These are phyloP conservation scores for Hevea brasiliensis DNA, from an alignment of 345 rosid species.

Conservation along the genomic window DNA sequence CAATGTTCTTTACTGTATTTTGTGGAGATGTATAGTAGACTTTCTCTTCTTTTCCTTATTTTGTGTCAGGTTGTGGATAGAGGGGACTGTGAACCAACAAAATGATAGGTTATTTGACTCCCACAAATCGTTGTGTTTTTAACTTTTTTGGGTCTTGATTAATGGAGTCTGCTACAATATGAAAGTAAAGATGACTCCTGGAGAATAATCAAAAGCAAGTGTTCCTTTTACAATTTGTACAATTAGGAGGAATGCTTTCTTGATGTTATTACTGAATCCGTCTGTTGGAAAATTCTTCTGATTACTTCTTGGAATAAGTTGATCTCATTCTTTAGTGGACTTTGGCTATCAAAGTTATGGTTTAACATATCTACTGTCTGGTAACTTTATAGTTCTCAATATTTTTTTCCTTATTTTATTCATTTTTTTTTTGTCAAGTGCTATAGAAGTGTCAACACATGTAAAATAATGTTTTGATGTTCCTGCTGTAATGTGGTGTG, in stretches of 20 bases:
- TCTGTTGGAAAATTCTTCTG: not conserved
- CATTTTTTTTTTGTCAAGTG: not conserved
- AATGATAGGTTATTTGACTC: not conserved
- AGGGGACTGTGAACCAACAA: not conserved
- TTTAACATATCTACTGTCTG: too few relatives aligned
- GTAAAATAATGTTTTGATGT: not conserved
- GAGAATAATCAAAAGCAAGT: too few relatives aligned
- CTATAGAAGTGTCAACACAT: not conserved
- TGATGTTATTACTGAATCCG: not conserved
- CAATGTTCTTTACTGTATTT: too few relatives aligned
- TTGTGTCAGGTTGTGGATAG: not conserved
- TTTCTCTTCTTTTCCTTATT: not conserved
- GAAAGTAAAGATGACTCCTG: too few relatives aligned
- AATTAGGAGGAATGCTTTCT: not conserved
- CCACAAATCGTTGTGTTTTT: not conserved
- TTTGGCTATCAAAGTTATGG: too few relatives aligned
- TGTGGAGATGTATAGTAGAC: not conserved
- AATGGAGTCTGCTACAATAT: too few relatives aligned
- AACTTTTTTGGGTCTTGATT: not conserved
- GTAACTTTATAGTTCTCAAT: not conserved
- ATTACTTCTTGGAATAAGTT: not conserved
- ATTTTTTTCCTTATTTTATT: not conserved
- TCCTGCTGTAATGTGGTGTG: not conserved
- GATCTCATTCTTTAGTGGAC: not conserved
- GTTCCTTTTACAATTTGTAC: not conserved